Conservation (phyloP, 179 eudicot genomes). For the Corrigiola litoralis region DNA sequence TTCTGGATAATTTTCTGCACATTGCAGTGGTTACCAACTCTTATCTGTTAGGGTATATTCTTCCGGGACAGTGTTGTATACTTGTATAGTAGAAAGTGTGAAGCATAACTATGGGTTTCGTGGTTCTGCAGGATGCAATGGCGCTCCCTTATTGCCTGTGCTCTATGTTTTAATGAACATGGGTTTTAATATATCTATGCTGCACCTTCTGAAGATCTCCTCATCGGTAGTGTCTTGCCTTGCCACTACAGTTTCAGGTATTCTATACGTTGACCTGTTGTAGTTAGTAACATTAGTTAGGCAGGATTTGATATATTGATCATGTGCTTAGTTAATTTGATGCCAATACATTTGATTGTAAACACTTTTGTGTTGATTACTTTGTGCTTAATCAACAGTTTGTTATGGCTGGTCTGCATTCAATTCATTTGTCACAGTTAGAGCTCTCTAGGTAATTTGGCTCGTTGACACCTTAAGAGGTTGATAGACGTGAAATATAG, state of each 20-base stretch:
- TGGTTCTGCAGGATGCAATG: slow-evolving; percentile 65
- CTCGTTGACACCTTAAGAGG: no score
- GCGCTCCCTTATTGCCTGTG: slow-evolving; percentile 84
- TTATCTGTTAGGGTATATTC: background rate
- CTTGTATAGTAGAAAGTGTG: background rate
- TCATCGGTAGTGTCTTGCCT: slow-evolving; percentile 91
- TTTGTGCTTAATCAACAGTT: background rate
- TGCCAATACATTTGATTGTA: no score
- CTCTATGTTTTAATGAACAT: slow-evolving; percentile 85
- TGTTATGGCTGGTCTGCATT: background rate
- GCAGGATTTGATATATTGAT: no score
- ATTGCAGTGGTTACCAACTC: no score
- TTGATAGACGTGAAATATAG: background rate
- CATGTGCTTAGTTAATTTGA: no score
- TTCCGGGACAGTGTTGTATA: background rate
- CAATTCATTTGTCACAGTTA: background rate
- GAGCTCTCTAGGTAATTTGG: background rate
- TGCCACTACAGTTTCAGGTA: slow-evolving; percentile 91
- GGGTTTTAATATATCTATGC: slow-evolving; percentile 81
- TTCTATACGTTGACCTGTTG: background rate
- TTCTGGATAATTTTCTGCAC: no score
- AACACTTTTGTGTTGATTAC: no score
- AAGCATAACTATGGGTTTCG: background rate
- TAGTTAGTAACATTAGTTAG: no score
- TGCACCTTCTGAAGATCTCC: slow-evolving; percentile 87